Conservation (phyloP, 2,329 filamentous ascomycete genomes). For the Aspergillus nomiae region DNA sequence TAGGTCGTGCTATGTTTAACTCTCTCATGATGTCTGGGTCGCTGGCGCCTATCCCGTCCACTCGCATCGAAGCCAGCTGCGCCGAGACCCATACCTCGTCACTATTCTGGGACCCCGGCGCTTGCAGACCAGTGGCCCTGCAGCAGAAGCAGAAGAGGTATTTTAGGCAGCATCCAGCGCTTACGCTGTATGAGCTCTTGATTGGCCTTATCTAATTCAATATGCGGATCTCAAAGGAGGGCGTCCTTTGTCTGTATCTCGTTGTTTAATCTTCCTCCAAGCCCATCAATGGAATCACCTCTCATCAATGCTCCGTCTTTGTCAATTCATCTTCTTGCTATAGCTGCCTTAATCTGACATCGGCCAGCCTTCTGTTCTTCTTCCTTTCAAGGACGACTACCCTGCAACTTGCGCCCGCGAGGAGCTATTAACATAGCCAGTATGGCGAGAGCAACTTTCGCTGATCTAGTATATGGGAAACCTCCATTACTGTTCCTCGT, state of each 20-base stretch:
- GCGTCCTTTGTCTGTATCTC: slow-evolving; percentile 7
- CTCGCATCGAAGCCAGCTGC: slow-evolving; percentile 21
- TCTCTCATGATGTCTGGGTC: background rate
- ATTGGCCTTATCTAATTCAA: background rate
- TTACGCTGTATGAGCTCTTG: slow-evolving; percentile 3
- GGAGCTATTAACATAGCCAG: background rate
- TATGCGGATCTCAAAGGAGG: background rate
- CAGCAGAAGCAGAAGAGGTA: slow-evolving; percentile 18
- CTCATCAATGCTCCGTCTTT: background rate
- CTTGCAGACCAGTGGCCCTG: slow-evolving; percentile 28
- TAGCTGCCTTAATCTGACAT: background rate
- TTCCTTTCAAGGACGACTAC: too few species aligned
- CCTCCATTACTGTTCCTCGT: slow-evolving; percentile 27
- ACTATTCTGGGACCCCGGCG: slow-evolving; percentile 34
- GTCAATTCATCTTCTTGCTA: background rate
- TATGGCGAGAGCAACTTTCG: slow-evolving; percentile 22
- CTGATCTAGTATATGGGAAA: background rate
- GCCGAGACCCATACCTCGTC: slow-evolving; percentile 25
- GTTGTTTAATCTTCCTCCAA: slow-evolving; percentile 5
- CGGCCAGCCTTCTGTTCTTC: too few species aligned
- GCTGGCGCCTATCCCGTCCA: slow-evolving; percentile 12
- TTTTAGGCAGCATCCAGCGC: slow-evolving; percentile 17
- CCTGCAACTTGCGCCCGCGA: too few species aligned
- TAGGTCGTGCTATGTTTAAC: background rate
- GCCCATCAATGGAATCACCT: background rate